Base-by-base conservation (phyloP, 2,329 filamentous ascomycete genomes). In the Lasiodiplodia sp. region DNA sequence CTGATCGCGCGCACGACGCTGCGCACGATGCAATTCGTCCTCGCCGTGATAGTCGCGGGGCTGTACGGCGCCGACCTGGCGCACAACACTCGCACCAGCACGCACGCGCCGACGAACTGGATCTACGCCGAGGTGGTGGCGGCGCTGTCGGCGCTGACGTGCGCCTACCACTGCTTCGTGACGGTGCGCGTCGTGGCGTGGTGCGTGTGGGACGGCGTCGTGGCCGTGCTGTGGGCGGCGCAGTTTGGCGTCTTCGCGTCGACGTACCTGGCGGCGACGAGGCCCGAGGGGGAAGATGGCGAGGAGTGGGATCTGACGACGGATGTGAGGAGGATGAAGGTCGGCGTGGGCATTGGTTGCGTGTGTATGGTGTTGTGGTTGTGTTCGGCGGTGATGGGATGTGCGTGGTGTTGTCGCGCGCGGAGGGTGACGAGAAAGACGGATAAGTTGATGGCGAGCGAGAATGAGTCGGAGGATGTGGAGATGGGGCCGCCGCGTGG, bases 221-320 rank as follows among this genome's bases (percentile, higher is more conserved):
- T 65, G 2, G 28, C 14, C 18, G 62, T 53, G 62, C 62, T 65
- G 62, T 65, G 62, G 62, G 62, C 62, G 3, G 62, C 62, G 2
- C 23, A 16, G 47, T 44, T 53, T 1, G 62, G 62, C 10, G 62
- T 65, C 28, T 65, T 65, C 25, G 62, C 23, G 16, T 11, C 14
- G 23, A 21, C 16, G 23, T 62, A 21, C 14, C 1, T 62, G 6
- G 16, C 14, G 7, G 40, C 6, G 23, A 16, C 23, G 25, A 6
- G 37, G 8, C 31, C 31, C 2, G 56, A n/a, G 6, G 56, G 14
- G 2, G 16, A 7, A 10, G 40, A 0, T 2, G 21, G 12, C 1
- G 56, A 58, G 38, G 56, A 58, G 34, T 58, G 37, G 34, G 37
- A 16, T 3, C 10, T 25, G 16, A 49, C 38, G 25, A 12, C 10